Evolutionary conservation across 2,329 filamentous ascomycete species (phyloP).

Genomic region (Keithomyces neogunnii): DNA sequence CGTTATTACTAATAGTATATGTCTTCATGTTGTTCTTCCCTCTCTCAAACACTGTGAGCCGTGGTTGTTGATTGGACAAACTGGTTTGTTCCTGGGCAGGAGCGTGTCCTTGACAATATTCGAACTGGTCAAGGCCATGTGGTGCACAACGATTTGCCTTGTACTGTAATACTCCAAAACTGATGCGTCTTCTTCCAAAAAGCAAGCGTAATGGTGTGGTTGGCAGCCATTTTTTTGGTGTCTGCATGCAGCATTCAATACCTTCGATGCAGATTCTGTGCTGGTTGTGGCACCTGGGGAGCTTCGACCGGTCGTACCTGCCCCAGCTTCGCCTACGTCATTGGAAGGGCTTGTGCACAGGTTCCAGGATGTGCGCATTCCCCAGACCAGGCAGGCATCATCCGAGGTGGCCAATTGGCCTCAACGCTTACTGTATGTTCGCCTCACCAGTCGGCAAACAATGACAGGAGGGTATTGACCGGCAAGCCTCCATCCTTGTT

Average conservation of each 20-base stretch:
- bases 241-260: neutral
- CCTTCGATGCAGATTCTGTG: neutral
- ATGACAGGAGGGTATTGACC: neutral
- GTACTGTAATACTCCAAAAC: too few relatives aligned
- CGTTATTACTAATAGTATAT: too few relatives aligned
- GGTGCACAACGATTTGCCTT: too few relatives aligned
- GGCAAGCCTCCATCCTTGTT: neutral
- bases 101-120: too few relatives aligned
- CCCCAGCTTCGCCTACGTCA: slow-evolving; percentile 8
- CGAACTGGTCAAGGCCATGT: too few relatives aligned
- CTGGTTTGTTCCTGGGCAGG: too few relatives aligned
- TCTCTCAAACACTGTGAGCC: neutral
- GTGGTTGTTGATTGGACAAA: too few relatives aligned
- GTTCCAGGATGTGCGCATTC: slow-evolving; percentile 1
- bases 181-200: too few relatives aligned
- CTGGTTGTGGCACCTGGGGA: neutral
- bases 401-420: slow-evolving; percentile 1
- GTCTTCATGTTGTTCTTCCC: neutral
- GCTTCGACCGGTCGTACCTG: neutral
- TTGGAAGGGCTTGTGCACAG: slow-evolving; percentile 5
- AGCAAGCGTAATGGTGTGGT: too few relatives aligned
- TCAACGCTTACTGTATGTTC: neutral
- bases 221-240: neutral
- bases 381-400: slow-evolving; percentile 2
- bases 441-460: neutral